Percentiles rank a stretch among this genome's conserved stretches.
These are phyloP conservation scores for Kodamaea laetipori DNA, from an alignment of 805 yeast species.

Conservation along the genomic window DNA sequence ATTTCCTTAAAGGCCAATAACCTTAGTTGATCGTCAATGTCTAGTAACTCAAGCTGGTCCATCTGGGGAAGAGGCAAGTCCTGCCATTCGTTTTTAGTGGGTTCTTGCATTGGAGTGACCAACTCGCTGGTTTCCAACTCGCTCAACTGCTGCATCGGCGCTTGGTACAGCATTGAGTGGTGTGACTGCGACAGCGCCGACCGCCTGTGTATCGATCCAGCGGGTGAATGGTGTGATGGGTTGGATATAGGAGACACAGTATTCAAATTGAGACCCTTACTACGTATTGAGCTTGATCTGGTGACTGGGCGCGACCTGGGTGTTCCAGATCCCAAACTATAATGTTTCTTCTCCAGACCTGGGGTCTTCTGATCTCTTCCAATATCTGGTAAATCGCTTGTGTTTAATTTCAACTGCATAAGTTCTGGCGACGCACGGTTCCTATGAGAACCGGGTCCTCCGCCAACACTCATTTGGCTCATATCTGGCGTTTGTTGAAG, in stretches of 20 bases:
- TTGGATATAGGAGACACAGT: conserved; percentile 9
- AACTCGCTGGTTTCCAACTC: neutral
- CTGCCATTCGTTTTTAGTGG: conserved; percentile 14
- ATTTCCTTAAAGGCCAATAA: conserved; percentile 68
- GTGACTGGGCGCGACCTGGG: conserved; percentile 4
- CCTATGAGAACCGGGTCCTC: neutral
- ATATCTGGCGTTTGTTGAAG: neutral
- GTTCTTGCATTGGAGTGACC: conserved; percentile 1
- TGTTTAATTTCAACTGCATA: conserved; percentile 3
- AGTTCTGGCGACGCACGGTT: conserved; percentile 3
- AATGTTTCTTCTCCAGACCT: neutral
- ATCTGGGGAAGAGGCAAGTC: conserved; percentile 34
- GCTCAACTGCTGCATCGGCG: conserved; percentile 1
- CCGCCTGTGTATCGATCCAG: conserved; percentile 4
- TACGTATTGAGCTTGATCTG: conserved; percentile 10
- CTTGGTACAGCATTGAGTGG: conserved; percentile 11
- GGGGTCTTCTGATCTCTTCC: neutral
- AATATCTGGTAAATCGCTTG: neutral
- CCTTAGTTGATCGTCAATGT: conserved; percentile 57
- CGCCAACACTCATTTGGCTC: neutral
- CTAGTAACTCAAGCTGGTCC: conserved; percentile 31
- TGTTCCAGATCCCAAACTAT: neutral
- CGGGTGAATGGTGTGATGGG: neutral
- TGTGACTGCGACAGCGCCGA: conserved; percentile 8
- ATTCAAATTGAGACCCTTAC: conserved; percentile 10